phyloP scores from a whole-genome alignment of 495 filamentous ascomycete species.

The Baudoinia panamericana region DNA sequence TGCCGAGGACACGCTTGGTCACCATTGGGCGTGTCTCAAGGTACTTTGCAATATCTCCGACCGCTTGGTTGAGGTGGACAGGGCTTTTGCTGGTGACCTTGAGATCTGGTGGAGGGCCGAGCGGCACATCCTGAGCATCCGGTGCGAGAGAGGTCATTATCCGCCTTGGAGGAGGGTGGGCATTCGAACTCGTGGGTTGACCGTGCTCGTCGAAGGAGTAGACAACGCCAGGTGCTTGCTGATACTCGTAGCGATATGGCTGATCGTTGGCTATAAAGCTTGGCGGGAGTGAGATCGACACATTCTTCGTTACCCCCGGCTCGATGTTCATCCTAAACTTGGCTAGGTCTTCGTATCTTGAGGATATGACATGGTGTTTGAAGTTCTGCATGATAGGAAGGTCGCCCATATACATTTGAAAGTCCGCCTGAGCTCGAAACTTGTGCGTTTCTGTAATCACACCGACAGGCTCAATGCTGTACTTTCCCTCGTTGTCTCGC shows the following conservation, averaged over 20 bases:
- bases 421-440: constrained; percentile 64
- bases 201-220: constrained; percentile 26
- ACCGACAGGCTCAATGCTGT: constrained; percentile 59
- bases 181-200: constrained; percentile 40
- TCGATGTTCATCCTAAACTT: constrained; percentile 57
- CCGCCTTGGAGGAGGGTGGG: constrained; percentile 37
- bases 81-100: not conserved
- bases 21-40: constrained; percentile 69
- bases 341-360: constrained; percentile 55
- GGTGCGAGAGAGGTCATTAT: constrained; percentile 49
- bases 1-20: constrained; percentile 67
- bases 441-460: constrained; percentile 68
- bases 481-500: constrained; percentile 54
- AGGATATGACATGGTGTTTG: constrained; percentile 47
- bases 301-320: constrained; percentile 41
- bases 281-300: constrained; percentile 70
- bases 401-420: constrained; percentile 52
- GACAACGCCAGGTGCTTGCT: constrained; percentile 31
- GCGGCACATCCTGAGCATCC: constrained; percentile 41
- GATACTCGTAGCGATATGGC: constrained; percentile 49
- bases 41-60: constrained; percentile 44
- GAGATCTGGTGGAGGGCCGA: constrained; percentile 2
- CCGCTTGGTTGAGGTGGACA: constrained; percentile 26
- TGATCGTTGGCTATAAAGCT: constrained; percentile 52
- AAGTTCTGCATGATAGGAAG: constrained; percentile 54